Percentiles rank a stretch among this genome's conserved stretches.
Conservation (phyloP, 106 monocot species). For the Acanthochlamys bracteata region DNA sequence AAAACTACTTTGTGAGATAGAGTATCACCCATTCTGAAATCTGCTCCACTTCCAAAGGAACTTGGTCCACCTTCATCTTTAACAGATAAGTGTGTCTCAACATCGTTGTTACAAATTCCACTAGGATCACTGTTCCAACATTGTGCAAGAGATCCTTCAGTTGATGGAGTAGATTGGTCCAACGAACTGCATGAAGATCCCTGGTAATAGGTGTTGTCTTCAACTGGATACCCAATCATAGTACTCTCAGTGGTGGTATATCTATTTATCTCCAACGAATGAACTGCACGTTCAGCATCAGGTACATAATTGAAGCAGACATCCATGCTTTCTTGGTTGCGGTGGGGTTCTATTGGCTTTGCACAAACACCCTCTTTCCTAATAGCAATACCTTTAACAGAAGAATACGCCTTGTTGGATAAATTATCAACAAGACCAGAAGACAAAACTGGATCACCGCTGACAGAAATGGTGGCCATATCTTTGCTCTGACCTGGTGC, state of each 20-base stretch:
- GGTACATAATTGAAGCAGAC: neutral
- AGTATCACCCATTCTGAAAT: constrained; percentile 4
- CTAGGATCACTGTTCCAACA: constrained; percentile 19
- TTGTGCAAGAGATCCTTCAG: constrained; percentile 7
- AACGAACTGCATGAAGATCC: neutral
- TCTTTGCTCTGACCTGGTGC: constrained; percentile 15
- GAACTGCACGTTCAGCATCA: constrained; percentile 5
- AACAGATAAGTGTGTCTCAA: constrained; percentile 7
- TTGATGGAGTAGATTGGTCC: constrained; percentile 2
- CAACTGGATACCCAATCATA: neutral
- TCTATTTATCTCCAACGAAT: constrained; percentile 5
- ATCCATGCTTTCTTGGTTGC: neutral
- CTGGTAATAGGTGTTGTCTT: constrained; percentile 3
- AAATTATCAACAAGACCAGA: constrained; percentile 4
- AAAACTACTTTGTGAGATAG: neutral
- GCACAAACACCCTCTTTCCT: constrained; percentile 19
- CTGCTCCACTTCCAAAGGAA: constrained; percentile 11
- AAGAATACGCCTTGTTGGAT: constrained; percentile 11
- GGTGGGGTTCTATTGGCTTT: constrained; percentile 2
- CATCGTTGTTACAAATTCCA: constrained; percentile 18
- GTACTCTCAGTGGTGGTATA: no score
- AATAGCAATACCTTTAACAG: neutral
- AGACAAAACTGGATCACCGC: constrained; percentile 10
- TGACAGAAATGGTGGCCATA: constrained; percentile 2
- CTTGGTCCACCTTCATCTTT: constrained; percentile 12